Evolutionary conservation across 2,329 filamentous ascomycete genomes (phyloP), one percentile per base, ranked within the genome.

Genomic region (Aureobasidium sp.): DNA sequence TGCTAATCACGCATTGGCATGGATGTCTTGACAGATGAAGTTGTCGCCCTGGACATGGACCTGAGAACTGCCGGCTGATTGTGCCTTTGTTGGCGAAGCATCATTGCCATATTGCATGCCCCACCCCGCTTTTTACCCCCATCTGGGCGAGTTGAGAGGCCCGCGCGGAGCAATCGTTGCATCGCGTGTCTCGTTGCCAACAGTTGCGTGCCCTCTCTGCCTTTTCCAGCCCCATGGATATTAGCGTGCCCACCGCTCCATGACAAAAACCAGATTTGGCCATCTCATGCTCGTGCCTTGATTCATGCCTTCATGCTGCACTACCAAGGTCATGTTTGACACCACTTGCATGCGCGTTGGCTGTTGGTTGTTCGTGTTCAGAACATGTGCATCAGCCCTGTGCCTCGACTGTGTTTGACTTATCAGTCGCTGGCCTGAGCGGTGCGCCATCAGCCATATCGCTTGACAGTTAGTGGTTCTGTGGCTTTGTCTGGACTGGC

Each of bases 31-130:
- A 66, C 64, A n/a, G 68, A 70, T 35, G 67, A 69, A 57, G 66
- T 65, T n/a, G 66, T 70, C 22, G 68, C 67, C 15, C 67, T 70
- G 24, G 70, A 72, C 50, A 67, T 68, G 60, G 65, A 64, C 24
- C 68, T 70, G 65, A 64, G 68, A 62, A 62, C 63, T 57, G 58
- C 35, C 31, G 61, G 59, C 12, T 67, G 57, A 66, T 58, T 39
- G 35, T 17, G 1, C 15, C 6, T 15, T 35, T n/a, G 33, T 27
- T 35, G 48, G 29, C 35, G 24, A 27, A 35, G 24, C 5, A 31
- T 44, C 17, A 35, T 59, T 19, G 44, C 15, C 19, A 31, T 22
- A 45, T 59, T 19, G 44, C 15, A 33, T n/a, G 5, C 14, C 27
- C 53, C 62, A 35, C 52, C 63, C 14, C 47, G 64, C 57, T 22